Evolutionary conservation across 106 monocot species (phyloP).

Genomic region (Hemerocallis citrina): DNA sequence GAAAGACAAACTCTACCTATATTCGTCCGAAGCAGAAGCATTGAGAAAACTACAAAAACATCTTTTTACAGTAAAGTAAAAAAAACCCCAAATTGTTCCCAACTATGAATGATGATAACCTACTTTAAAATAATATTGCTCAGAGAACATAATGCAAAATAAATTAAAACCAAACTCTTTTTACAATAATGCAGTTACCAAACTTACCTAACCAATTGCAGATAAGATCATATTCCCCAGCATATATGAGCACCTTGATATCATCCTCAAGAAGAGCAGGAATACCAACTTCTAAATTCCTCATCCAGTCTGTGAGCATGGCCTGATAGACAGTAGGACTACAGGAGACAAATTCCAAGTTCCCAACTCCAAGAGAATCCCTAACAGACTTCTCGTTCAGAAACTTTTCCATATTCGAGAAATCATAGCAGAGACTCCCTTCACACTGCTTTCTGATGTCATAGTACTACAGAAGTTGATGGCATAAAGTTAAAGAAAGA

Average conservation of each 20-base stretch:
- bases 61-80: too few relatives aligned
- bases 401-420: constrained; percentile 95
- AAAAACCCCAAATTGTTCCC: too few relatives aligned
- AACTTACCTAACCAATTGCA: constrained; percentile 94
- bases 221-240: constrained; percentile 97
- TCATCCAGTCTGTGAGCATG: constrained; percentile 95
- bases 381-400: constrained; percentile 56
- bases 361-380: constrained; percentile 75
- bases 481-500: not conserved
- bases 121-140: too few relatives aligned
- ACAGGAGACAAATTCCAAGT: constrained; percentile 84
- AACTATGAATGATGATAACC: too few relatives aligned
- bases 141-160: too few relatives aligned
- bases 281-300: constrained; percentile 89
- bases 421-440: constrained; percentile 88
- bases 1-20: too few relatives aligned
- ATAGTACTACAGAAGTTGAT: constrained; percentile 48
- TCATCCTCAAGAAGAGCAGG: constrained; percentile 89
- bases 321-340: constrained; percentile 77
- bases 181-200: not conserved
- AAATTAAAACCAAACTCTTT: too few relatives aligned
- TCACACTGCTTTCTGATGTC: constrained; percentile 81
- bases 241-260: constrained; percentile 73
- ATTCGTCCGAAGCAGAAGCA: too few relatives aligned
- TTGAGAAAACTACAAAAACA: too few relatives aligned